These are phyloP conservation scores for Lyophyllum decastes DNA, from an alignment of 768 basidiomycete species.

Conservation along the genomic window DNA sequence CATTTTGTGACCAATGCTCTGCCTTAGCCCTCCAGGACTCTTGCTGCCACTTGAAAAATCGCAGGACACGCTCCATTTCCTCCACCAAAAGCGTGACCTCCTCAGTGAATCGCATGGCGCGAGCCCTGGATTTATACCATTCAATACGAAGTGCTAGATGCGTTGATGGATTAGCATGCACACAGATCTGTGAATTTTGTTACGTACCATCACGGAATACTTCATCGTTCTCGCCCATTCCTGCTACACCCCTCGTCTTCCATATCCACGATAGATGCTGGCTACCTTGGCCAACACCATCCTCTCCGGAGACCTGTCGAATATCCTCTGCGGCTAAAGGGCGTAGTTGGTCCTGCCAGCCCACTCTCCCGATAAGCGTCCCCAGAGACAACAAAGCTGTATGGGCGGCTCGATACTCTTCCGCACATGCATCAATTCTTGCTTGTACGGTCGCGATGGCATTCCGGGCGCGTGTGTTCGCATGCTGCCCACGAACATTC, in stretches of 20 bases:
- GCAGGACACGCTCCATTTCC: conserved; percentile 22
- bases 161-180: neutral
- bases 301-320: conserved; percentile 18
- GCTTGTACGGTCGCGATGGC: conserved; percentile 17
- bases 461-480: conserved; percentile 24
- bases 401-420: conserved; percentile 19
- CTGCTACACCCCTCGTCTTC: conserved; percentile 1
- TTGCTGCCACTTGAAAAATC: conserved; percentile 17
- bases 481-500: conserved; percentile 20
- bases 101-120: conserved; percentile 19
- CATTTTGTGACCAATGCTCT: neutral
- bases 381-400: conserved; percentile 14
- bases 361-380: neutral
- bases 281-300: conserved; percentile 5
- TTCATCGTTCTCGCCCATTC: neutral
- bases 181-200: neutral
- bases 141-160: conserved; percentile 21
- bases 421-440: conserved; percentile 12
- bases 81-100: conserved; percentile 23
- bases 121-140: conserved; percentile 24
- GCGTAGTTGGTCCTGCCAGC: conserved; percentile 19
- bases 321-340: conserved; percentile 17
- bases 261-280: conserved; percentile 14
- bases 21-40: conserved; percentile 16
- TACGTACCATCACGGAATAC: neutral